Evolutionary conservation across 1,139 yeast genomes (phyloP), one percentile per base, ranked within the genome.

Genomic region (Saccharomyces hybrid): DNA sequence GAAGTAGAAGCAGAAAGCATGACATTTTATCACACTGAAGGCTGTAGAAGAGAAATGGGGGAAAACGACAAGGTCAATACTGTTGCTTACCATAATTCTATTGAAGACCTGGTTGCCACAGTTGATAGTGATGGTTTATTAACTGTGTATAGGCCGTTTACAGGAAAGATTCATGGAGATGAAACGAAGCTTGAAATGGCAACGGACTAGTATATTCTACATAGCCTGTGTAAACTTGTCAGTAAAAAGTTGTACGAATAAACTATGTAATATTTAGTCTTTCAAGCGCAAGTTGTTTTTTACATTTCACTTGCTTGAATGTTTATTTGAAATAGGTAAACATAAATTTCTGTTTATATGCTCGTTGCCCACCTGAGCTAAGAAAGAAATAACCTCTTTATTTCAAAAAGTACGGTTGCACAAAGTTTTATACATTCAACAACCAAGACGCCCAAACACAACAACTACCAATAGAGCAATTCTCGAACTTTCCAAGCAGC

Each of bases 21-120:
- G 52, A 57, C 63, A 24, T 68, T 67, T 52, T 58, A 64, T 46
- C 72, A 69, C 53, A 66, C 70, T 3, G 71, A 70, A 8, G 71
- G 71, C n/a, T 62, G 63, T 31, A 61, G 70, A 54, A 62, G 70
- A 51, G 54, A 59, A 19, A 47, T 55, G 14, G 63, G 60, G 5
- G 46, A 32, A 12, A 51, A 48, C 7, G 53, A 52, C 21, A 61
- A 60, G 56, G 58, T 60, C 29, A 62, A 61, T 42, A 65, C 67
- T 4, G 69, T 64, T 9, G 58, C 64, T 6, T 59, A 59, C 55
- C 70, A 68, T 50, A 63, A 65, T 21, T 47, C 55, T 14, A 62
- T 69, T 47, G 60, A 59, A 41, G 68, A 61, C 16, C 51, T 69
- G 6, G 59, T 66, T 1, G 63, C 63, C 9, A 61, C 66, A 7